Evolutionary conservation across 2,329 filamentous ascomycete genomes (phyloP).

Genomic region (Erysiphe neolycopersici): DNA sequence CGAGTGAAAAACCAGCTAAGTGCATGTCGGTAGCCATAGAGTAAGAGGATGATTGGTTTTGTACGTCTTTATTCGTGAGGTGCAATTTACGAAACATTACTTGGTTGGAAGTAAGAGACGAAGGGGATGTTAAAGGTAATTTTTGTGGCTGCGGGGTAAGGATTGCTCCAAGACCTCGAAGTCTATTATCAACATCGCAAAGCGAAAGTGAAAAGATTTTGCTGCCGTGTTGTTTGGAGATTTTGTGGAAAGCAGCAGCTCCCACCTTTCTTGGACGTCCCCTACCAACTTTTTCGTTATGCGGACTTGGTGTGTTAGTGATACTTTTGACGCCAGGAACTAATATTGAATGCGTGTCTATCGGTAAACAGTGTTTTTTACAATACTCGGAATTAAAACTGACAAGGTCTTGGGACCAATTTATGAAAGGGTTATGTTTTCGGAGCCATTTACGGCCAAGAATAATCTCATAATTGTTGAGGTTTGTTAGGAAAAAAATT

Average conservation of each 20-base stretch:
- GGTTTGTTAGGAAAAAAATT: too few relatives aligned
- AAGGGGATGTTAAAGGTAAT: not conserved
- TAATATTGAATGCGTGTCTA: not conserved
- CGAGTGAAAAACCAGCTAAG: not conserved
- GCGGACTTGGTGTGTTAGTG: not conserved
- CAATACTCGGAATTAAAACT: too few relatives aligned
- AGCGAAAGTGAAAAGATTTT: not conserved
- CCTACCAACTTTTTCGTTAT: not conserved
- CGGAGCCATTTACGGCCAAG: too few relatives aligned
- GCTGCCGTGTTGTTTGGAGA: not conserved
- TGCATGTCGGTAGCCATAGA: not conserved
- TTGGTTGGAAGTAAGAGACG: not conserved
- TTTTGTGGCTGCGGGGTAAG: too few relatives aligned
- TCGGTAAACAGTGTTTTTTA: not conserved
- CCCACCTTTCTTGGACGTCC: not conserved
- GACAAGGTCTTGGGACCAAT: too few relatives aligned
- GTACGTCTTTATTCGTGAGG: not conserved
- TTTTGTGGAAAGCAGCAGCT: not conserved
- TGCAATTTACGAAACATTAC: not conserved
- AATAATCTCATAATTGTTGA: too few relatives aligned
- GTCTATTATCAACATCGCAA: not conserved
- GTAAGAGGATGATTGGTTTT: too few relatives aligned
- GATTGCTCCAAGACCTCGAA: too few relatives aligned
- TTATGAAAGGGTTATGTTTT: too few relatives aligned
- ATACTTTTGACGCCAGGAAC: not conserved